Conservation (phyloP, 805 yeast genomes). For the Saccharomyces jurei region DNA sequence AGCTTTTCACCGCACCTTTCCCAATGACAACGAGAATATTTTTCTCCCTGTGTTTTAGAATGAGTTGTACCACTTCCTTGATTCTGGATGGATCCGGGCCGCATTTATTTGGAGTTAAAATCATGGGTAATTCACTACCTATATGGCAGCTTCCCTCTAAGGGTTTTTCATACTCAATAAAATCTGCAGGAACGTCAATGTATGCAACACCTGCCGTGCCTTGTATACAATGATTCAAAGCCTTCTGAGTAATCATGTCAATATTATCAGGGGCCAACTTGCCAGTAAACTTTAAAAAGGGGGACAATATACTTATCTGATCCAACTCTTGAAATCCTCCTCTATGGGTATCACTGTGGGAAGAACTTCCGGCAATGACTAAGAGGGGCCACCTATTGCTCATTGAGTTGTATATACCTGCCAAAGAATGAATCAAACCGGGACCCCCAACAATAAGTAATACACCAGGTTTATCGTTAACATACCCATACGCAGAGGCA, state of each 20-base stretch:
- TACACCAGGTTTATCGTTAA: slow-evolving; percentile 60
- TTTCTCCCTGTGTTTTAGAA: slow-evolving; percentile 31
- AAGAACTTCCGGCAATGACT: slow-evolving; percentile 54
- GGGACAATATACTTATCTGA: slow-evolving; percentile 44
- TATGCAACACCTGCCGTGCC: slow-evolving; percentile 59
- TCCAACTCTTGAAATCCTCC: slow-evolving; percentile 72
- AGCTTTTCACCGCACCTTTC: slow-evolving; percentile 52
- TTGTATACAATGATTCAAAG: slow-evolving; percentile 15
- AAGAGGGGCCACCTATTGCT: slow-evolving; percentile 59
- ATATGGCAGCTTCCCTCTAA: slow-evolving; percentile 1
- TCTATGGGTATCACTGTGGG: slow-evolving; percentile 39
- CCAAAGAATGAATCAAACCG: slow-evolving; percentile 57
- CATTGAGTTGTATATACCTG: slow-evolving; percentile 58
- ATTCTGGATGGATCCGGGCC: slow-evolving; percentile 12
- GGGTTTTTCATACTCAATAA: slow-evolving; percentile 31
- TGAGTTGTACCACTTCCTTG: slow-evolving; percentile 28
- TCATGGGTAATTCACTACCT: background rate
- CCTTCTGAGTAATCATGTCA: slow-evolving; percentile 14
- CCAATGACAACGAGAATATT: slow-evolving; percentile 54
- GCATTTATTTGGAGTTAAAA: slow-evolving; percentile 7
- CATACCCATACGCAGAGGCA: slow-evolving; percentile 61
- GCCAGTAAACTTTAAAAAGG: slow-evolving; percentile 45
- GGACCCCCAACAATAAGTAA: slow-evolving; percentile 70
- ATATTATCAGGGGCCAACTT: slow-evolving; percentile 19
- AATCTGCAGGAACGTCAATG: slow-evolving; percentile 57